phyloP scores from a whole-genome alignment of 139 green algal species.

The Bryopsis sp. region DNA sequence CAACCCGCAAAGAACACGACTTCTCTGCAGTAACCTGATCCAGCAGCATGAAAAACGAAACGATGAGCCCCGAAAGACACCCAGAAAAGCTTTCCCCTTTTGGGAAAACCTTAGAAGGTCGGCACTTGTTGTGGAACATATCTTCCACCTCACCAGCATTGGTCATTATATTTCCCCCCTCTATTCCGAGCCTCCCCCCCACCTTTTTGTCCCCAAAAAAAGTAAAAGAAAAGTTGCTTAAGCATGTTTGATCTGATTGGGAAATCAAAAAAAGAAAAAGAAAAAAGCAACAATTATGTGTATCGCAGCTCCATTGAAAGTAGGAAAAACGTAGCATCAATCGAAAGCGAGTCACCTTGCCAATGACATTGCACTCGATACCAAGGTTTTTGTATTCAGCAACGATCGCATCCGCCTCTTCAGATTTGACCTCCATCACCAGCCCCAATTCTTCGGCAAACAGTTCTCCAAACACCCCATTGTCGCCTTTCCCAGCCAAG shows the following conservation, averaged over 20 bases:
- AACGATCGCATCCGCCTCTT: conserved; percentile 45
- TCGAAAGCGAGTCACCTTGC: conserved; percentile 30
- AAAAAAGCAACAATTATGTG: conserved; percentile 5
- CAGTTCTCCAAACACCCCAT: conserved; percentile 48
- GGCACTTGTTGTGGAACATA: too few species aligned
- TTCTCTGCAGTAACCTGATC: conserved; percentile 1
- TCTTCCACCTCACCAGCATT: not conserved
- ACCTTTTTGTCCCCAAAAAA: not conserved
- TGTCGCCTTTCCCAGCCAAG: conserved; percentile 33
- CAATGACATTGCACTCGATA: conserved; percentile 58
- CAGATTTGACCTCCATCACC: conserved; percentile 76
- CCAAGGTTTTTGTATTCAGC: conserved; percentile 54
- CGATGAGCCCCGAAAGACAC: too few species aligned
- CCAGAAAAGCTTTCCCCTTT: too few species aligned
- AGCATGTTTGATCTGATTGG: not conserved
- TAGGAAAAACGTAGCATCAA: not conserved
- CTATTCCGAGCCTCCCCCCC: not conserved
- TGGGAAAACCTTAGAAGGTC: too few species aligned
- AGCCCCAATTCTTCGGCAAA: conserved; percentile 96
- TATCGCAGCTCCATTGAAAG: conserved; percentile 1
- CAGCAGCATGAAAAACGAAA: too few species aligned
- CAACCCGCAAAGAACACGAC: conserved; percentile 31
- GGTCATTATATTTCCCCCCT: not conserved
- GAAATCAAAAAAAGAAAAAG: not conserved
- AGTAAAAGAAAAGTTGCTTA: not conserved